Evolutionary conservation across 148 eudicot genomes (phyloP), one percentile per base, ranked within the genome.

Genomic region (Fagopyrum esculentum): DNA sequence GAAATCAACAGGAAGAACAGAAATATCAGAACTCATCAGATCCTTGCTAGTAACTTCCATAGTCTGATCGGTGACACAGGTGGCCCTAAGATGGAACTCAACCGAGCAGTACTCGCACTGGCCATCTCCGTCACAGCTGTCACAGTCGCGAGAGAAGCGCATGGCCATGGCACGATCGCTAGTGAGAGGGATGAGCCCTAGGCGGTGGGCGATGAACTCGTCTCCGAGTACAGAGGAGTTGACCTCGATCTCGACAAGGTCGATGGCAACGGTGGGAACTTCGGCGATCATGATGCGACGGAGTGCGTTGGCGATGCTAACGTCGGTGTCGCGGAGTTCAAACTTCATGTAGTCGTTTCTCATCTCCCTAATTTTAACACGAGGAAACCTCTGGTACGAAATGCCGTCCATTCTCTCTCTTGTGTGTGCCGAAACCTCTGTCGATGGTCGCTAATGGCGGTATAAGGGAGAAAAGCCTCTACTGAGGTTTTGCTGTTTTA

Each of bases 281-380:
- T 95, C 97, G 57, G 98, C 86, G 40, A 94, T 91, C 96, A 95
- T 95, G 4, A 95, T 88, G 16, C 98, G 93, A 0, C 98, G 93
- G 74, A 95, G 93, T 0, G 98, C 97, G 86, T 94, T 94, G 9
- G 98, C 98, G 40, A 94, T 76, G 60, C 86, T 82, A 0, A 90
- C 84, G 69, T 91, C 98, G 40, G 97, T 91, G 56, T 86, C 85
- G 0, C 86, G 89, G 15, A 94, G 90, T 86, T 91, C 98, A 84
- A 94, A 91, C 74, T 90, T 94, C 69, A 83, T 52, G 86, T 76
- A 91, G 47, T 94, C 96, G 79, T 85, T 83, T 22, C 86, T 82
- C 43, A 87, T 78, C 55, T 89, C 95, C 0, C 98, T 87, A 86
- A 94, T 87, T 80, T 90, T 94, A 26, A 94, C 79, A 26, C 77